Evolutionary conservation across 176 grass and related monocot genomes (phyloP).

Genomic region (Avena eriantha): DNA sequence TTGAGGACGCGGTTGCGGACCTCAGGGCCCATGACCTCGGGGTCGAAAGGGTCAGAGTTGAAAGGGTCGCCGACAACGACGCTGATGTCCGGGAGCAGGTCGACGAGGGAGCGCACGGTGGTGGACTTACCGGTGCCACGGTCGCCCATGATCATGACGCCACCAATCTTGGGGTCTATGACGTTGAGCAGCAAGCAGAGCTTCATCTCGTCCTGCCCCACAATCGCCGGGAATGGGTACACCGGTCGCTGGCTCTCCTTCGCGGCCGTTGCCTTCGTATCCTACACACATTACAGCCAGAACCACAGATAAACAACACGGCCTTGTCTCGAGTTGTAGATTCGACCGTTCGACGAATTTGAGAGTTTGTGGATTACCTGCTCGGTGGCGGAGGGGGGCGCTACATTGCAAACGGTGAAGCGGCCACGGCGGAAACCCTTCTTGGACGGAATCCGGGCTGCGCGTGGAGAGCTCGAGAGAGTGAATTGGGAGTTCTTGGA

Average conservation of each 20-base stretch:
- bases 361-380: constrained; percentile 37
- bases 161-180: constrained; percentile 98
- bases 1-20: constrained; percentile 59
- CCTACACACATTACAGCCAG: background rate
- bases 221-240: constrained; percentile 93
- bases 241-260: constrained; percentile 89
- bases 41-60: constrained; percentile 95
- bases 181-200: constrained; percentile 95
- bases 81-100: constrained; percentile 87
- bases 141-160: constrained; percentile 99
- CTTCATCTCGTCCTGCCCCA: constrained; percentile 99
- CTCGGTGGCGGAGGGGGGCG: constrained; percentile 51
- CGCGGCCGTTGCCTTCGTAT: constrained; percentile 34
- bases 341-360: background rate
- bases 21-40: constrained; percentile 85
- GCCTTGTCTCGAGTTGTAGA: background rate
- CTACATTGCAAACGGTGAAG: constrained; percentile 64
- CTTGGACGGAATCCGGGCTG: constrained; percentile 40
- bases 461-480: background rate
- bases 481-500: background rate
- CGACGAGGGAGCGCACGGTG: constrained; percentile 89
- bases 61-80: constrained; percentile 93
- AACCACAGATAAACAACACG: background rate
- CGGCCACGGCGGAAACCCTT: constrained; percentile 44
- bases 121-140: constrained; percentile 96